Conservation (phyloP, 1,284 basidiomycete genomes). For the Anthracocystis walkeri region DNA sequence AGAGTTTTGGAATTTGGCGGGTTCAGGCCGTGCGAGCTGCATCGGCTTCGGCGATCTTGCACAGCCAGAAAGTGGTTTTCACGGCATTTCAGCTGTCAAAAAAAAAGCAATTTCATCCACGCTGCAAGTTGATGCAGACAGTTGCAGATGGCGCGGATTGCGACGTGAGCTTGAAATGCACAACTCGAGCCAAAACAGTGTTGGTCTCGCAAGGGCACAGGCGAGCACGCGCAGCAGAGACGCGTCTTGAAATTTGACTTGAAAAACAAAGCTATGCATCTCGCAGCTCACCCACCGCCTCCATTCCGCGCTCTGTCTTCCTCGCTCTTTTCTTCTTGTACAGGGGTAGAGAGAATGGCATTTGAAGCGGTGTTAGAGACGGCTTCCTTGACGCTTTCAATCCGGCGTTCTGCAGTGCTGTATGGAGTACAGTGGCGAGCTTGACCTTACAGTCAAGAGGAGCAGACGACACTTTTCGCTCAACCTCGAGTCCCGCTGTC, state of each 20-base stretch:
- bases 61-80: not conserved
- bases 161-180: constrained; percentile 17
- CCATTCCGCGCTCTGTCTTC: constrained; percentile 2
- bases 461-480: not conserved
- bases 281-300: constrained; percentile 19
- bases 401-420: too few relatives aligned
- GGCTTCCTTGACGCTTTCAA: too few relatives aligned
- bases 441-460: too few relatives aligned
- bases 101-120: not conserved
- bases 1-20: constrained; percentile 12
- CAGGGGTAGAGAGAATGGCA: not conserved
- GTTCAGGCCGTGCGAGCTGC: constrained; percentile 4
- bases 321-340: not conserved
- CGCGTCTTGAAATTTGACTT: not conserved
- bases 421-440: too few relatives aligned
- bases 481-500: not conserved
- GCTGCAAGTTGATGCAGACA: constrained; percentile 12
- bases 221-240: constrained; percentile 7
- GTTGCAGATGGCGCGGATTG: constrained; percentile 14
- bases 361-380: not conserved
- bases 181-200: too few relatives aligned
- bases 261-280: constrained; percentile 25
- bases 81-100: constrained; percentile 2
- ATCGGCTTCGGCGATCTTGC: constrained; percentile 40
- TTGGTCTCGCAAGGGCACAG: constrained; percentile 23